Conservation (phyloP, 2,329 filamentous ascomycete genomes). For the Colletotrichum euphorbiae region DNA sequence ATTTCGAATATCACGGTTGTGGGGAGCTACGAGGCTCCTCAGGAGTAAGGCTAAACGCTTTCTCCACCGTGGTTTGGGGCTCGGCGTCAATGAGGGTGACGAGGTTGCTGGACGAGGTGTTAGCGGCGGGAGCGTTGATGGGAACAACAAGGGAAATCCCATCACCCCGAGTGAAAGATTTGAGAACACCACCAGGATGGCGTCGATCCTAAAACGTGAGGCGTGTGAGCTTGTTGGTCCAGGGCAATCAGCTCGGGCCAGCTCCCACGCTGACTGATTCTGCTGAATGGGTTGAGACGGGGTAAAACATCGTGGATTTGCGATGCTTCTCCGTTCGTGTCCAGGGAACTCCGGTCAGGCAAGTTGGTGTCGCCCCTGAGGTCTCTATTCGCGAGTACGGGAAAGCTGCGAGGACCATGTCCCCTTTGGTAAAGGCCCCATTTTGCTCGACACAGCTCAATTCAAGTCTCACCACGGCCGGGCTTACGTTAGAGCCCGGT, state of each 20-base stretch:
- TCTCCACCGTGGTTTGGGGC: constrained; percentile 27
- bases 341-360: constrained; percentile 17
- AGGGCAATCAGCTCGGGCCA: constrained; percentile 27
- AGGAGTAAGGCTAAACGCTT: constrained; percentile 17
- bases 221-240: constrained; percentile 32
- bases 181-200: constrained; percentile 34
- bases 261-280: constrained; percentile 25
- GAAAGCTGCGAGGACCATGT: constrained; percentile 4
- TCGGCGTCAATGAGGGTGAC: constrained; percentile 29
- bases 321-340: constrained; percentile 10
- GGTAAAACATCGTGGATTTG: constrained; percentile 21
- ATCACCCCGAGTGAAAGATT: constrained; percentile 8
- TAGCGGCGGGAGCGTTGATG: constrained; percentile 37
- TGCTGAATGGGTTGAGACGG: constrained; percentile 26
- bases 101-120: constrained; percentile 28
- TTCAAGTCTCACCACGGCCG: constrained; percentile 19
- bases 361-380: constrained; percentile 20
- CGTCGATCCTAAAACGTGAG: constrained; percentile 37
- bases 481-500: constrained; percentile 14
- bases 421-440: constrained; percentile 8
- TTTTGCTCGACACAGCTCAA: constrained; percentile 14
- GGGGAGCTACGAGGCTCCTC: constrained; percentile 25
- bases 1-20: constrained; percentile 26
- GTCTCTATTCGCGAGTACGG: constrained; percentile 16
- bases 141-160: constrained; percentile 27